Percentiles rank a stretch among this genome's conserved stretches.
Conservation (phyloP, 23 red algal genomes). For the Agarophyton chilense region DNA sequence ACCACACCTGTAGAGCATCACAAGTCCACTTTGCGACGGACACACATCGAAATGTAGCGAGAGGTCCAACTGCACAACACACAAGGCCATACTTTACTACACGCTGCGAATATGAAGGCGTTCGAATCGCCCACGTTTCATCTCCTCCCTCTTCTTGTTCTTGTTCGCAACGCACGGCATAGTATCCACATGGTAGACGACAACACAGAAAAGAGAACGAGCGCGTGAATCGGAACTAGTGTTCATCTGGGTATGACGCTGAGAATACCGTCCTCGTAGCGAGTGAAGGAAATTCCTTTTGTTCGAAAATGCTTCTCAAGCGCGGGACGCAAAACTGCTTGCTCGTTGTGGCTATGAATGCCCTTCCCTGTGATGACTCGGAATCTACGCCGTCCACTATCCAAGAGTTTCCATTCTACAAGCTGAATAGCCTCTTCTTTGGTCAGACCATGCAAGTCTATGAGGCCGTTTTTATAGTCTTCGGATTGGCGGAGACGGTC, state of each 20-base stretch:
- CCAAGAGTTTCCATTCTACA: constrained; percentile 51
- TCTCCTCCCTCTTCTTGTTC: background rate
- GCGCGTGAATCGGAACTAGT: too few relatives aligned
- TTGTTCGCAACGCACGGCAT: background rate
- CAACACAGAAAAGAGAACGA: background rate
- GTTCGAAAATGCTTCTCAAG: constrained; percentile 54
- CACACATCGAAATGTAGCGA: too few relatives aligned
- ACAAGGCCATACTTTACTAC: background rate
- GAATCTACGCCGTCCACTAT: constrained; percentile 27
- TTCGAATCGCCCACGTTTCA: background rate
- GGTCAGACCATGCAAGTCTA: constrained; percentile 54
- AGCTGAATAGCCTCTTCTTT: constrained; percentile 64
- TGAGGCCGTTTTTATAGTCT: constrained; percentile 32
- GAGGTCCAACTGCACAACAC: too few relatives aligned
- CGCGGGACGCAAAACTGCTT: constrained; percentile 55
- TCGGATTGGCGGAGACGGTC: constrained; percentile 29
- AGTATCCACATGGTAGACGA: background rate
- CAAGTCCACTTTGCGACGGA: too few relatives aligned
- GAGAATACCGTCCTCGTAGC: constrained; percentile 24
- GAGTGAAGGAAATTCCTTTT: constrained; percentile 29
- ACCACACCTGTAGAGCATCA: background rate
- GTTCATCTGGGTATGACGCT: constrained; percentile 6
- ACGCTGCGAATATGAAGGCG: background rate
- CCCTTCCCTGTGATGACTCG: constrained; percentile 61
- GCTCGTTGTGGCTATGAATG: constrained; percentile 51